Conservation (phyloP, 164 flowering plant species). For the Aristolochia contorta region DNA sequence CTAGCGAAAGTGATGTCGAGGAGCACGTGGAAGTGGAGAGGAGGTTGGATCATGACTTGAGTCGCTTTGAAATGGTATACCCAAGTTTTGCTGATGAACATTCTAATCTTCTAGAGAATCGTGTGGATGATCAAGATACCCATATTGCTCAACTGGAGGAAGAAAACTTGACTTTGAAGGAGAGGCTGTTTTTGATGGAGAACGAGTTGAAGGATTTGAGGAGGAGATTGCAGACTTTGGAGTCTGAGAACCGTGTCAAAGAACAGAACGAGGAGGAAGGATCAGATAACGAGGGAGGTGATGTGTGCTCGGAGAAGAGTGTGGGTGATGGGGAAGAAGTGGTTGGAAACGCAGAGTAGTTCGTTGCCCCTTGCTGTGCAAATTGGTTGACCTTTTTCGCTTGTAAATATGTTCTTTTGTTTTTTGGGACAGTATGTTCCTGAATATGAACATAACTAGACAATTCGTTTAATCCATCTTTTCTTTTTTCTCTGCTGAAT, state of each 20-base stretch:
- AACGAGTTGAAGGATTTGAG: conserved; percentile 68
- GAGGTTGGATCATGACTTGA: conserved; percentile 89
- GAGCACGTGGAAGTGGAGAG: conserved; percentile 94
- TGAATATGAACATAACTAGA: no score
- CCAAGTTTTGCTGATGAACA: conserved; percentile 46
- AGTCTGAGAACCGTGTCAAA: conserved; percentile 29
- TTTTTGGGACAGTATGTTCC: no score
- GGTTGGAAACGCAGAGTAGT: conserved; percentile 2
- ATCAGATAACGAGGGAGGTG: no score
- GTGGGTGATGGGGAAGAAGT: conserved; percentile 19
- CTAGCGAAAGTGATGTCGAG: conserved; percentile 93
- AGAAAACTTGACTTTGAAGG: conserved; percentile 82
- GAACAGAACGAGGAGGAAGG: conserved; percentile 31
- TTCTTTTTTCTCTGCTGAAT: no score
- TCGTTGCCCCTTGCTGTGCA: no score
- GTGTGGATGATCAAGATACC: conserved; percentile 87
- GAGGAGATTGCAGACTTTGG: conserved; percentile 64
- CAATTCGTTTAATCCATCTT: no score
- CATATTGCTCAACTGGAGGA: conserved; percentile 90
- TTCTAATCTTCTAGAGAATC: conserved; percentile 56
- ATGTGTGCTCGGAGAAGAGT: conserved; percentile 15
- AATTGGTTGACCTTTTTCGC: no score
- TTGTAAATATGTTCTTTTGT: no score
- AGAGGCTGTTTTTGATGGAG: conserved; percentile 83
- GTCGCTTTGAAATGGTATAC: conserved; percentile 89